Evolutionary conservation across 2,329 filamentous ascomycete species (phyloP).

Genomic region (Colletotrichum godetiae): DNA sequence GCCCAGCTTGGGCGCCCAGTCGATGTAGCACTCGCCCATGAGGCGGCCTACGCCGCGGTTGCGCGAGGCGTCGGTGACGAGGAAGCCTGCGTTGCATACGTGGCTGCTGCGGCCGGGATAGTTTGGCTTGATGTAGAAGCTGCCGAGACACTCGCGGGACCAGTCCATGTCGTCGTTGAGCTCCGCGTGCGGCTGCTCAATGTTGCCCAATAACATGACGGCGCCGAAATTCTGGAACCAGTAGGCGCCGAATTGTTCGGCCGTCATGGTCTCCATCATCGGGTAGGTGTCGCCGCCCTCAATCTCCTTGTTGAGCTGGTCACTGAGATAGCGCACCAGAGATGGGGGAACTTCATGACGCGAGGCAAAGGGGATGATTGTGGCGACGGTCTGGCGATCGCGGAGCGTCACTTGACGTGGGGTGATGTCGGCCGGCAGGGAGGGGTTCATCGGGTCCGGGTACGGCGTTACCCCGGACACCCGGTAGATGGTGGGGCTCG

Average conservation of each 20-base stretch:
- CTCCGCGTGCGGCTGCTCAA: slow-evolving; percentile 66
- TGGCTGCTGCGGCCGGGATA: slow-evolving; percentile 92
- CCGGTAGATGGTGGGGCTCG: slow-evolving; percentile 76
- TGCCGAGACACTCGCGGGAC: slow-evolving; percentile 84
- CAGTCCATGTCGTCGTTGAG: slow-evolving; percentile 74
- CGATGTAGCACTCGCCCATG: slow-evolving; percentile 81
- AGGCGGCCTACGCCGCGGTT: slow-evolving; percentile 80
- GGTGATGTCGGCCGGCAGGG: slow-evolving; percentile 75
- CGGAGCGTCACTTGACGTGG: slow-evolving; percentile 84
- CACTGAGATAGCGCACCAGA: slow-evolving; percentile 80
- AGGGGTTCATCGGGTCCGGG: slow-evolving; percentile 69
- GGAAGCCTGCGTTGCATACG: slow-evolving; percentile 86
- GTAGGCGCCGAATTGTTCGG: slow-evolving; percentile 82
- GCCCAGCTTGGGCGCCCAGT: slow-evolving; percentile 83
- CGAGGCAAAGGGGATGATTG: slow-evolving; percentile 85
- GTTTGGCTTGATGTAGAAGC: slow-evolving; percentile 95
- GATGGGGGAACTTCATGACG: slow-evolving; percentile 79
- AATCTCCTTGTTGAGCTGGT: slow-evolving; percentile 90
- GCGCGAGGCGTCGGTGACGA: slow-evolving; percentile 78
- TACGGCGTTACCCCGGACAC: slow-evolving; percentile 75
- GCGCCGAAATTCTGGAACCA: slow-evolving; percentile 94
- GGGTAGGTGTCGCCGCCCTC: slow-evolving; percentile 93
- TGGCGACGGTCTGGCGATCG: slow-evolving; percentile 86
- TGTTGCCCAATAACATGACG: slow-evolving; percentile 85
- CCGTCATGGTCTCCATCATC: slow-evolving; percentile 80